Evolutionary conservation across 2,329 filamentous ascomycete species (phyloP), one percentile per base, ranked within the genome.

Genomic region (Penicillium sp.): DNA sequence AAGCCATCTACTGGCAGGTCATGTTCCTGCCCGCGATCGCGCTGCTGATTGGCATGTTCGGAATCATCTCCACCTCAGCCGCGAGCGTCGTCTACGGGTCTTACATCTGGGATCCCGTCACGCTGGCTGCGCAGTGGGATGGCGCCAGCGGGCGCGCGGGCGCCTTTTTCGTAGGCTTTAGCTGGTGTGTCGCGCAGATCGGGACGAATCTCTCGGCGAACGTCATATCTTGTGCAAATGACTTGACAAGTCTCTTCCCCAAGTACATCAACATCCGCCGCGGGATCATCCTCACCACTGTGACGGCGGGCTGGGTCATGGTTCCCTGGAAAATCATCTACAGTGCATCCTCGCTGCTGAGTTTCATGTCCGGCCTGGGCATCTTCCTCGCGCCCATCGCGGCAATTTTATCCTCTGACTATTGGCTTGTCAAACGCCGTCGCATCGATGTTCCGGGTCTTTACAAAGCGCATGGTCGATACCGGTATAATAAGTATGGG

Each of bases 261-360:
- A 76, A 77, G 23, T 86, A 81, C 69, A 73, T 86, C 64, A 85
- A 86, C 67, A 85, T 87, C 68, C 72, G 74, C 21, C 80, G 84
- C 13, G 84, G 84, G 11, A 82, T 81, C 52, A 71, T 86, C 30
- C 73, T 86, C 46, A 79, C 81, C 3, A 81, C 84, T 9, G 66
- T 85, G 13, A 75, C 85, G 3, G 83, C 82, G 44, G 52, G 52
- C 1, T 87, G 84, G 84, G 81, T 81, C 2, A 78, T 64, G 23
- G 54, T 52, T 1, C 61, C 61, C 3, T 64, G 58, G 61, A 56
- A 64, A 38, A 64, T 64, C 46, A 55, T 64, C 13, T 30, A 47
- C 13, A 58, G 58, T 3, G 61, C 61, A 1, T 15, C 53, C 30
- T 61, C 56, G 9, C 60, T 64, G 31, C 53, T 61, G 53, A 57